Percentiles rank a stretch among this genome's conserved stretches.
Evolutionary conservation across 2,329 filamentous ascomycete species (phyloP).

Genomic region (Elsinoe fawcettii): DNA sequence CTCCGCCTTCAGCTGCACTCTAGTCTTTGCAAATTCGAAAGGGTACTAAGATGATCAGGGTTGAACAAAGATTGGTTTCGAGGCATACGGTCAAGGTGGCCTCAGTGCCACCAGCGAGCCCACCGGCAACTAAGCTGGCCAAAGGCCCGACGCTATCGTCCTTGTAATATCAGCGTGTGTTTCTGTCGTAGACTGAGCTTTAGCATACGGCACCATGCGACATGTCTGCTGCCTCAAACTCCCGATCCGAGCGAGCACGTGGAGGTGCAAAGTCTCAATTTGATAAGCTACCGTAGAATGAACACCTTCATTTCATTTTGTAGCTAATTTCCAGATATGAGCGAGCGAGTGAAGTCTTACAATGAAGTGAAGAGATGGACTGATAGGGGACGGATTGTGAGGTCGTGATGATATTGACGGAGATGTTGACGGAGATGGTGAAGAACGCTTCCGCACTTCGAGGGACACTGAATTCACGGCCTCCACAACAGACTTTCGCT

Average conservation of each 20-base stretch:
- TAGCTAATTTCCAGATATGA: no score
- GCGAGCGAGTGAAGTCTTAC: no score
- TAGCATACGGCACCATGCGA: not conserved
- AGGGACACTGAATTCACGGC: no score
- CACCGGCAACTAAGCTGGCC: slow-evolving; percentile 31
- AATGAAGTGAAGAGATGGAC: no score
- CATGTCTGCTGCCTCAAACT: not conserved
- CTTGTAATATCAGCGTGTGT: not conserved
- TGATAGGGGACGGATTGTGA: no score
- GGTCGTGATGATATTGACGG: no score
- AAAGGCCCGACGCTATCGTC: slow-evolving; percentile 20
- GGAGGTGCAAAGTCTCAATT: not conserved
- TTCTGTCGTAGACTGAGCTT: no score
- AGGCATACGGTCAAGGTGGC: slow-evolving; percentile 26
- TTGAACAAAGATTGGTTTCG: not conserved
- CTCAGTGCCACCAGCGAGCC: slow-evolving; percentile 31
- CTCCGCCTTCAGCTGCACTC: slow-evolving; percentile 48
- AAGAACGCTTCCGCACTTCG: no score
- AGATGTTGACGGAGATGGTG: no score
- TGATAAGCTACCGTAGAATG: no score
- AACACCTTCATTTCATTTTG: no score
- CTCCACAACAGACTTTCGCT: no score
- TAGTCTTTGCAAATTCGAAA: slow-evolving; percentile 61
- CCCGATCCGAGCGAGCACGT: not conserved
- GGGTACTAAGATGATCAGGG: slow-evolving; percentile 40